Base-by-base conservation (phyloP, 805 yeast genomes). In the Myxozyma nipponensis region DNA sequence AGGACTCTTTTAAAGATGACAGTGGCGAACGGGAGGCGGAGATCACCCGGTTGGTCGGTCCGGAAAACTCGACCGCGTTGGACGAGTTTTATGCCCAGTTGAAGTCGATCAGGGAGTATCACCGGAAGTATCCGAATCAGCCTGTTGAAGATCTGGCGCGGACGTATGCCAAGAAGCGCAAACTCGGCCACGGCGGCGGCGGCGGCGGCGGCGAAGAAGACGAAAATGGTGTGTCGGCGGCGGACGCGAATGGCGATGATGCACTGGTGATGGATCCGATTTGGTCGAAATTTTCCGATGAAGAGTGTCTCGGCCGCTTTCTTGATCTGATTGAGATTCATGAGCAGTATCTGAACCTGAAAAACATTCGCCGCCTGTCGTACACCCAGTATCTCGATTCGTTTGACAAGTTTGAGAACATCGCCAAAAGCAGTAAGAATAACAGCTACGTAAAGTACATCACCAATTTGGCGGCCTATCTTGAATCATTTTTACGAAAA, bases 231-330 rank as follows among this genome's bases (percentile, higher is more conserved):
- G n/a, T n/a, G n/a, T n/a, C n/a, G n/a, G n/a, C n/a, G n/a, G n/a
- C n/a, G n/a, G n/a, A n/a, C n/a, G n/a, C n/a, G n/a, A n/a, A n/a
- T n/a, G 44, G 69, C 66, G 17, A 57, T 59, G 69, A 55, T 58
- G 40, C 56, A 80, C 2, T 64, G 80, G 35, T n/a, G 13, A 42
- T 24, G 15, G 47, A 47, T 22, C 39, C 40, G 19, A 55, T 85
- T 2, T 76, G 78, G 17, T 46, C 61, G 0, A 43, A 78, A 4
- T 88, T 85, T 62, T 69, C 79, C 0, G 73, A 76, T 3, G 79
- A 75, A 26, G 96, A 89, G 63, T 66, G 67, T 30, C 77, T 74
- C 61, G 96, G 96, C 0, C 76, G 75, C 54, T 78, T 65, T 56
- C 56, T 89, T 18, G 91, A 87, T 54, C 68, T 87, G 46, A 62